Conservation (phyloP, 2,329 filamentous ascomycete species). For the Ceratocystis eucalypticola region DNA sequence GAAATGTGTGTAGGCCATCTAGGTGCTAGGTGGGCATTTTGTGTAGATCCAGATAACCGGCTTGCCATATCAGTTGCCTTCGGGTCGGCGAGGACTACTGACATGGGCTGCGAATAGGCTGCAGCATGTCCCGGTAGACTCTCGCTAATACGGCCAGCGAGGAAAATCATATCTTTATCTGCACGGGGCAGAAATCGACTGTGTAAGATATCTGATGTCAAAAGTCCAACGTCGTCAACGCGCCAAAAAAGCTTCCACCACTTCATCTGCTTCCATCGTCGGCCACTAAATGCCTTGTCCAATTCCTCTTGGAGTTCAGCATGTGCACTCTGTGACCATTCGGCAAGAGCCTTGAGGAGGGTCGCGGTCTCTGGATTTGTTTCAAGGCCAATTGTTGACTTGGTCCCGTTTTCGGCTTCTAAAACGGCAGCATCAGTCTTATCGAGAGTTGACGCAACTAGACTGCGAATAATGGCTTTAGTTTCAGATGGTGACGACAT, state of each 20-base stretch:
- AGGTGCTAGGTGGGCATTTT: background rate
- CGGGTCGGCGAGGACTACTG: constrained; percentile 16
- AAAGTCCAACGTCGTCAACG: constrained; percentile 78
- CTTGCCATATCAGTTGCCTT: background rate
- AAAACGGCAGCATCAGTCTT: constrained; percentile 39
- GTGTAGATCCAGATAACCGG: background rate
- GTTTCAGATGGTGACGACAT: constrained; percentile 33
- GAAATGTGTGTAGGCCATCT: constrained; percentile 67
- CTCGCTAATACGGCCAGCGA: constrained; percentile 60
- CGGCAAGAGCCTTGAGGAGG: constrained; percentile 44
- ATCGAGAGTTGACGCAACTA: constrained; percentile 54
- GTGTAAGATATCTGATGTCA: constrained; percentile 64
- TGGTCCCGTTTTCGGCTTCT: constrained; percentile 32
- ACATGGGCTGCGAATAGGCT: constrained; percentile 29
- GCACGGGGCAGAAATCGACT: constrained; percentile 64
- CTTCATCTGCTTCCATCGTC: constrained; percentile 61
- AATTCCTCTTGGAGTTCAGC: constrained; percentile 70
- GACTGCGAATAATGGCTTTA: constrained; percentile 50
- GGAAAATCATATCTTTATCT: constrained; percentile 69
- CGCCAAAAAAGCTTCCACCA: constrained; percentile 98
- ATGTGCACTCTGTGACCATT: constrained; percentile 71
- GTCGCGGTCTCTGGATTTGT: constrained; percentile 26
- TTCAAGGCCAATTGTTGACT: constrained; percentile 26
- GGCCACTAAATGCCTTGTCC: constrained; percentile 61
- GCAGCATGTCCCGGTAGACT: constrained; percentile 24